These are phyloP conservation scores for Fusarium oxysporum DNA, from an alignment of 2,329 filamentous ascomycete species.

Conservation along the genomic window DNA sequence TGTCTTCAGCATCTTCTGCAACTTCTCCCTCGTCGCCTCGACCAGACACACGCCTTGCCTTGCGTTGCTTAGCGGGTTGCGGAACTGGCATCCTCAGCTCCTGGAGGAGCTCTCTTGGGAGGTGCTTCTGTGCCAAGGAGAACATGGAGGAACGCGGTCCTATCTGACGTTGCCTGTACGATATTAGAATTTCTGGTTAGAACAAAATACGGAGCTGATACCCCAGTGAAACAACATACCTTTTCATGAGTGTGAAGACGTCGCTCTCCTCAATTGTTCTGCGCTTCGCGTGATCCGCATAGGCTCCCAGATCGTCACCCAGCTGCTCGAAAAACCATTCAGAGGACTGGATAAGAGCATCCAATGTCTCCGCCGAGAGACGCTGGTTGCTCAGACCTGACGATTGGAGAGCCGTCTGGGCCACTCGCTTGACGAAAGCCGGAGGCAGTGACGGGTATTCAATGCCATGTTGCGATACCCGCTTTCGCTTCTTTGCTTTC, in stretches of 20 bases:
- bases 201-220: constrained; percentile 39
- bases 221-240: constrained; percentile 65
- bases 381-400: constrained; percentile 74
- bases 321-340: constrained; percentile 95
- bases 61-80: constrained; percentile 61
- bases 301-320: constrained; percentile 81
- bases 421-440: constrained; percentile 78
- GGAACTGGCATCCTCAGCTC: constrained; percentile 79
- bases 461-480: constrained; percentile 76
- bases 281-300: constrained; percentile 83
- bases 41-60: constrained; percentile 48
- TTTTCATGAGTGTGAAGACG: constrained; percentile 82
- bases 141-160: constrained; percentile 80
- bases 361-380: constrained; percentile 78
- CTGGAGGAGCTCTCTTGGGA: constrained; percentile 85
- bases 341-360: constrained; percentile 81
- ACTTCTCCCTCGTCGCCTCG: constrained; percentile 51
- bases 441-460: constrained; percentile 80
- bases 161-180: constrained; percentile 79
- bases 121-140: constrained; percentile 83
- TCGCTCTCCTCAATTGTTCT: constrained; percentile 90
- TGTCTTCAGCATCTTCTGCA: constrained; percentile 52
- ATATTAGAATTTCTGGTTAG: constrained; percentile 47
- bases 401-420: constrained; percentile 76
- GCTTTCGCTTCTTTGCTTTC: constrained; percentile 53